Evolutionary conservation across 2,329 filamentous ascomycete genomes (phyloP), one percentile per base, ranked within the genome.

Genomic region (Hyphodiscus sp.): DNA sequence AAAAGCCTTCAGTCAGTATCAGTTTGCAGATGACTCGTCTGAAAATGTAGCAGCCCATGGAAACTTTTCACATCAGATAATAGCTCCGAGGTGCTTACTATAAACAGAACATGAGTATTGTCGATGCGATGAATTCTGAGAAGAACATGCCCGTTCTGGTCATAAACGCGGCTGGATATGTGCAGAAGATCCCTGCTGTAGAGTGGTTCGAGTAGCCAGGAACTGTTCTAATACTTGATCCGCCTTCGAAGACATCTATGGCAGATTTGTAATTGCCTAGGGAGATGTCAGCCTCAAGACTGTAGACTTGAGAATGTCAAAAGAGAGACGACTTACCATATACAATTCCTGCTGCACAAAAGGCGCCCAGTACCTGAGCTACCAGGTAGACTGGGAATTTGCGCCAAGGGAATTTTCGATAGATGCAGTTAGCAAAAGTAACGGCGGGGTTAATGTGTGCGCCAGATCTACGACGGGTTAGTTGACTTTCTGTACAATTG

Each of bases 381-480:
- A 83, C 51, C 26, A 79, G 70, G 68, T 89, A 89, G 9, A 82
- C 67, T 1, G 85, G 85, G 58, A 88, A 82, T 50, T 85, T 83
- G 47, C 79, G 76, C 82, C 85, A 88, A 5, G 86, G 83, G 33
- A 86, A 77, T 52, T 81, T 79, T 50, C 86, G 81, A 67, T 79
- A 86, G 41, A 89, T 69, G 33, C 33, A 38, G 33, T 55, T 86
- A 53, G 82, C 76, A 20, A 89, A 76, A 1, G 85, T 89, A 9
- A 90, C 81, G 13, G 83, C 86, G 1, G 86, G 83, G 64, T 86
- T 86, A 60, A 89, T 73, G 62, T 88, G 85, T 1, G 80, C 83
- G 15, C 85, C 85, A 29, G 29, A 33, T 13, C 29, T 33, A 33
- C 7, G 29, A 7, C 29, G 29, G 7, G 29, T 33, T 13, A 33